Conservation (phyloP, 495 filamentous ascomycete genomes). For the Polyplosphaeria fusca region DNA sequence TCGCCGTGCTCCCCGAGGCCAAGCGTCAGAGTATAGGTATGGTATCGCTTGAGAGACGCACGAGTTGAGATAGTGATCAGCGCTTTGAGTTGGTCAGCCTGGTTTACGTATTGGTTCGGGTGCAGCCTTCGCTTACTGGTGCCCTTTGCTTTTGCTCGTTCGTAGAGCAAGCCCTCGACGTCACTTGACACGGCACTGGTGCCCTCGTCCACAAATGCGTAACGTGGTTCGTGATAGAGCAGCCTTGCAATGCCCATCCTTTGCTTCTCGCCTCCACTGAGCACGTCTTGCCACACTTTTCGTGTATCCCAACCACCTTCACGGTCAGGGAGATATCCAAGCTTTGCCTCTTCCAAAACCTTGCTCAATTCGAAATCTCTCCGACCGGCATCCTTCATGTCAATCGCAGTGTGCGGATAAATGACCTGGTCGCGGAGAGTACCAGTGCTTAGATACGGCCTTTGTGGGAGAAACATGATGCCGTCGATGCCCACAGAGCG, state of each 20-base stretch:
- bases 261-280: slow-evolving; percentile 98
- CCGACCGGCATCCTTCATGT: slow-evolving; percentile 80
- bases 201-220: slow-evolving; percentile 91
- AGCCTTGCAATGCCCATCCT: slow-evolving; percentile 84
- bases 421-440: slow-evolving; percentile 96
- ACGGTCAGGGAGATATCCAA: slow-evolving; percentile 84
- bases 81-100: slow-evolving; percentile 46
- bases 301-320: slow-evolving; percentile 96
- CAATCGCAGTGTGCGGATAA: slow-evolving; percentile 90
- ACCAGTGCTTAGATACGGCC: slow-evolving; percentile 90
- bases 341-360: slow-evolving; percentile 74
- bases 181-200: slow-evolving; percentile 91
- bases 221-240: slow-evolving; percentile 91
- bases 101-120: slow-evolving; percentile 5
- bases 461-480: slow-evolving; percentile 96
- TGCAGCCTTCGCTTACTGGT: slow-evolving; percentile 68
- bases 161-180: slow-evolving; percentile 91
- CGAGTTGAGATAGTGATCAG: slow-evolving; percentile 92
- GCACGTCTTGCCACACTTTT: slow-evolving; percentile 98
- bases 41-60: slow-evolving; percentile 89
- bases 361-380: slow-evolving; percentile 69
- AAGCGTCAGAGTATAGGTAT: slow-evolving; percentile 82
- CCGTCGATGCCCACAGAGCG: slow-evolving; percentile 77
- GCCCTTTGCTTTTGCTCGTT: slow-evolving; percentile 83
- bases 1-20: slow-evolving; percentile 61